phyloP scores from a whole-genome alignment of 2,329 filamentous ascomycete species.

The Cladorrhinum sp. region DNA sequence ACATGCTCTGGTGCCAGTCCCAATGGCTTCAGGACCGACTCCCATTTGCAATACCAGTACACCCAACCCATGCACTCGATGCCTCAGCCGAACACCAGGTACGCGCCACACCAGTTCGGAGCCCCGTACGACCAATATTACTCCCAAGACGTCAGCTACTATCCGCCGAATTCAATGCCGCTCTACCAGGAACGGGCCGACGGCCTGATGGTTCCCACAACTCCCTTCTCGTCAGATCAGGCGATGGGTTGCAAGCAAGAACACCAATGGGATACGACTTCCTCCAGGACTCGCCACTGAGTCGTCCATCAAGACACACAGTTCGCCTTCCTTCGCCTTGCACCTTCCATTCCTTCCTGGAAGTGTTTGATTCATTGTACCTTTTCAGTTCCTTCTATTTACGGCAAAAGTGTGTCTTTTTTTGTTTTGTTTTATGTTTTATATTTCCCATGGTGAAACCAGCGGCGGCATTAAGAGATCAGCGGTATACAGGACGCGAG shows the following conservation, averaged over 20 bases:
- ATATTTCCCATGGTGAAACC: background rate
- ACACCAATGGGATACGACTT: background rate
- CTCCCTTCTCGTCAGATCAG: background rate
- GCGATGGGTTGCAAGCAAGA: background rate
- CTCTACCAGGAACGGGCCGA: constrained; percentile 5
- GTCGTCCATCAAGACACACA: background rate
- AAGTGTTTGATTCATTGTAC: background rate
- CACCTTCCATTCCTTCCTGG: background rate
- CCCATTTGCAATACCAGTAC: background rate
- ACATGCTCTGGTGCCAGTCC: background rate
- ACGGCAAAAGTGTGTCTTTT: background rate
- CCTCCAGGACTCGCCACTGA: background rate
- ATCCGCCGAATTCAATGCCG: constrained; percentile 3
- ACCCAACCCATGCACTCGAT: constrained; percentile 5
- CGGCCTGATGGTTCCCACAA: background rate
- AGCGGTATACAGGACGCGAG: background rate
- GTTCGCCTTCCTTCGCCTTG: background rate
- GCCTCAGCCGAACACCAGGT: constrained; percentile 1
- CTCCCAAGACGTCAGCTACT: constrained; percentile 4
- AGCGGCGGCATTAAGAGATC: background rate
- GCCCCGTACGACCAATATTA: background rate
- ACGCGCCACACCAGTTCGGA: constrained; percentile 5
- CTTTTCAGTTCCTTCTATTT: background rate
- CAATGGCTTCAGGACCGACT: constrained; percentile 8
- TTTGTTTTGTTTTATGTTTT: background rate